Conservation (phyloP, 805 yeast species). For the Trichomonascus vanleenenianus region DNA sequence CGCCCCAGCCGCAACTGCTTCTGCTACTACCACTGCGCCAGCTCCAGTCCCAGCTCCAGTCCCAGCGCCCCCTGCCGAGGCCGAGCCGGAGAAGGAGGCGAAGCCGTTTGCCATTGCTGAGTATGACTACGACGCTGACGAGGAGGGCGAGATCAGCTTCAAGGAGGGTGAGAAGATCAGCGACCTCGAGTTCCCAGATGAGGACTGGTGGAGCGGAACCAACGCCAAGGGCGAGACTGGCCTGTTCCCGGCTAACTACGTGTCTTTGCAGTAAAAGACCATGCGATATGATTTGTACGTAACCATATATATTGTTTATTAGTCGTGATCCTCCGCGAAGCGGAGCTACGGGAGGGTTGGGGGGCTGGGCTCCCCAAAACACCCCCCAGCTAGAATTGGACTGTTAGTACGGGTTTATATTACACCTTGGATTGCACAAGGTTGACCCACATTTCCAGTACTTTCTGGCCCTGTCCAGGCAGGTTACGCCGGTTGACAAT, state of each 20-base stretch:
- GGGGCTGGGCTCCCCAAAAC: too few relatives aligned
- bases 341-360: too few relatives aligned
- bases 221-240: conserved; percentile 64
- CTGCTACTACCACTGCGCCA: conserved; percentile 14
- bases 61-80: conserved; percentile 10
- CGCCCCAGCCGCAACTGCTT: conserved; percentile 14
- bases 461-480: conserved; percentile 23
- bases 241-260: conserved; percentile 89
- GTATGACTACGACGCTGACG: conserved; percentile 81
- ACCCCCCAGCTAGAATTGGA: too few relatives aligned
- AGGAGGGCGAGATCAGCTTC: conserved; percentile 84
- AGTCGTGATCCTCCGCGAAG: not conserved
- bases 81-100: conserved; percentile 20
- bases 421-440: conserved; percentile 5
- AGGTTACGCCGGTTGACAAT: conserved; percentile 56
- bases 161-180: conserved; percentile 74
- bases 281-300: not conserved
- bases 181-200: conserved; percentile 83
- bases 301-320: not conserved
- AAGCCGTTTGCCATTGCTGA: conserved; percentile 53
- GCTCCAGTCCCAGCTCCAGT: conserved; percentile 13
- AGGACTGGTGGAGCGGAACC: conserved; percentile 96
- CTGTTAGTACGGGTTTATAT: too few relatives aligned
- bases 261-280: conserved; percentile 24
- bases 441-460: conserved; percentile 22